Evolutionary conservation across 306 rosid species (phyloP).

Genomic region (Erythrophleum fordii): DNA sequence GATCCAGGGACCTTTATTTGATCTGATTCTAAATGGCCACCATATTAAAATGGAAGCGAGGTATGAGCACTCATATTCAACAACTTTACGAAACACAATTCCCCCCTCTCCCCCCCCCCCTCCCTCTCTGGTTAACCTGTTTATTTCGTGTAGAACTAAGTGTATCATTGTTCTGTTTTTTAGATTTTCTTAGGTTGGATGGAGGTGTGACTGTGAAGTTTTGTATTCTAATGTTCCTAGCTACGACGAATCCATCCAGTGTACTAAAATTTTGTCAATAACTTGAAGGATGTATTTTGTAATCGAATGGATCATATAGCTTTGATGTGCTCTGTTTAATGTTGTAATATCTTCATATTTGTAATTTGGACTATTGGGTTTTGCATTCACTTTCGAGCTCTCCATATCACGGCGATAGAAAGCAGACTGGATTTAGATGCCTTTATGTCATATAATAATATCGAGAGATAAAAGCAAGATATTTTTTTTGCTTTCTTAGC

Average conservation of each 20-base stretch:
- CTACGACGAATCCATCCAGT: not conserved
- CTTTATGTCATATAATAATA: too few species aligned
- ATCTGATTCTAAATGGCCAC: not conserved
- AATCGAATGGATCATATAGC: not conserved
- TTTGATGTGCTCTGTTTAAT: not conserved
- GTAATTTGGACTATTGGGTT: not conserved
- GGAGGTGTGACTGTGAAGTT: not conserved
- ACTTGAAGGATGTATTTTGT: not conserved
- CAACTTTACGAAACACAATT: not conserved
- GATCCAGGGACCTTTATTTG: not conserved
- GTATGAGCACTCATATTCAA: not conserved
- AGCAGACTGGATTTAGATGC: not conserved
- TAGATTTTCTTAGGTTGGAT: not conserved
- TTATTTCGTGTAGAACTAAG: not conserved
- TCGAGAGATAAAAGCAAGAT: too few species aligned
- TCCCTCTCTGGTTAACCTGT: too few species aligned
- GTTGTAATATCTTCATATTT: not conserved
- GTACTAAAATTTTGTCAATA: not conserved
- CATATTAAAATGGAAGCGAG: not conserved
- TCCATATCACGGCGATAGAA: not conserved
- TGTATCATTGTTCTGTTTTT: not conserved
- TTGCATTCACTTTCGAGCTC: not conserved
- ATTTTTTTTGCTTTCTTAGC: not conserved
- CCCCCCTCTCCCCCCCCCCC: too few species aligned
- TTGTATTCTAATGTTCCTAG: not conserved